Conservation (phyloP, 345 rosid species). For the Rubroshorea leprosula region DNA sequence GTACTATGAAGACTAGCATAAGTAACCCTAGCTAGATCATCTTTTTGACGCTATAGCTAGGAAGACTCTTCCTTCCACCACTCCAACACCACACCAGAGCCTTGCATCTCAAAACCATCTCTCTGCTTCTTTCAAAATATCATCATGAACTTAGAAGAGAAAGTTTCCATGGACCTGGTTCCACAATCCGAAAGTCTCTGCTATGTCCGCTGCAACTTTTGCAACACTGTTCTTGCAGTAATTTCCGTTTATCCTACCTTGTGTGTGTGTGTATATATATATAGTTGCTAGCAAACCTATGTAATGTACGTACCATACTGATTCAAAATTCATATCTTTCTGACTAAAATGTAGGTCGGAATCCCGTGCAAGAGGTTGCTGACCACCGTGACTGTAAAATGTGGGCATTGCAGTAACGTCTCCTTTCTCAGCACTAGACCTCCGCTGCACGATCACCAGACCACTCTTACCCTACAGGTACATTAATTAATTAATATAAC, state of each 20-base stretch:
- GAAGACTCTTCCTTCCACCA: no score
- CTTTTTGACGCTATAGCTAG: no score
- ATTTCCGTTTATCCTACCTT: neutral
- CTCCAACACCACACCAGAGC: no score
- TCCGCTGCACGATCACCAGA: conserved; percentile 65
- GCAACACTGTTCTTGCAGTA: conserved; percentile 99
- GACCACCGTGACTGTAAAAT: conserved; percentile 93
- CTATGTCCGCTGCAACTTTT: conserved; percentile 95
- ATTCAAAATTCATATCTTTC: no score
- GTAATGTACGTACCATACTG: no score
- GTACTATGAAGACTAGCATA: no score
- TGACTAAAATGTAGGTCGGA: conserved; percentile 90
- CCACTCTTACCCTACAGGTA: conserved; percentile 64
- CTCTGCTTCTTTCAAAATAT: neutral
- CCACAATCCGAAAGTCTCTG: conserved; percentile 81
- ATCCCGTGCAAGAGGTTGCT: conserved; percentile 84
- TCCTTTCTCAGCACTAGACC: conserved; percentile 85
- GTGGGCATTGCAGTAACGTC: conserved; percentile 94
- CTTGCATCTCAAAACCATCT: no score
- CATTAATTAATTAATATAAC: no score
- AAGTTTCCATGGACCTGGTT: conserved; percentile 51
- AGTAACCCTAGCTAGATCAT: no score
- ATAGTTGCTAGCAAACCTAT: no score
- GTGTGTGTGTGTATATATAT: no score
- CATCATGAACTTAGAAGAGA: conserved; percentile 63